phyloP scores from a whole-genome alignment of 768 basidiomycete genomes.

The Hypsizygus marmoreus region DNA sequence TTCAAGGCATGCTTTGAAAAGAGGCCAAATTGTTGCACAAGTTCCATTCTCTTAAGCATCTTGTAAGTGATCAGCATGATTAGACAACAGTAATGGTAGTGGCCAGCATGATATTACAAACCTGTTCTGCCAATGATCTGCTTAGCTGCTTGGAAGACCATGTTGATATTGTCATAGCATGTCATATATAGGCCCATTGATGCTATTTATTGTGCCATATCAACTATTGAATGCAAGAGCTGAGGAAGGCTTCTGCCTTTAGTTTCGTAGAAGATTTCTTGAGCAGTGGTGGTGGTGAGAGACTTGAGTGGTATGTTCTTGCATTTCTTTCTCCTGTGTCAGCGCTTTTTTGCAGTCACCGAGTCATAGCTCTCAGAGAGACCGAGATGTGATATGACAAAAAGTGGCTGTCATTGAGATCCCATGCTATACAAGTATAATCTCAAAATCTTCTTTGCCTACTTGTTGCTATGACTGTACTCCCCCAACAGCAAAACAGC shows the following conservation, averaged over 20 bases:
- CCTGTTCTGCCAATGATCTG: conserved; percentile 32
- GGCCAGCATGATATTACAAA: too few species aligned
- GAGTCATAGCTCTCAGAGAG: conserved; percentile 31
- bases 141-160: conserved; percentile 27
- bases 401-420: conserved; percentile 30
- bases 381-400: conserved; percentile 29
- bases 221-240: conserved; percentile 24
- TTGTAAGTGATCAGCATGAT: neutral
- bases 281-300: neutral
- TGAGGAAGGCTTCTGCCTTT: conserved; percentile 20
- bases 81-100: neutral
- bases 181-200: conserved; percentile 14
- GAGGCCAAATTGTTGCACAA: conserved; percentile 31
- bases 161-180: conserved; percentile 42
- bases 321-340: too few species aligned
- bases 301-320: too few species aligned
- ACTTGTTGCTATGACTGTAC: conserved; percentile 34
- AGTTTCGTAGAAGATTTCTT: conserved; percentile 1
- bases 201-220: conserved; percentile 19
- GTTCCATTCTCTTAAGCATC: conserved; percentile 39
- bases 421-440: conserved; percentile 35
- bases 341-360: conserved; percentile 15
- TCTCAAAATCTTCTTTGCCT: conserved; percentile 23
- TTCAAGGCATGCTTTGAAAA: too few species aligned
- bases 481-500: conserved; percentile 24